These are phyloP conservation scores for Neurospora sp. DNA, from an alignment of 495 filamentous ascomycete species.

Conservation along the genomic window DNA sequence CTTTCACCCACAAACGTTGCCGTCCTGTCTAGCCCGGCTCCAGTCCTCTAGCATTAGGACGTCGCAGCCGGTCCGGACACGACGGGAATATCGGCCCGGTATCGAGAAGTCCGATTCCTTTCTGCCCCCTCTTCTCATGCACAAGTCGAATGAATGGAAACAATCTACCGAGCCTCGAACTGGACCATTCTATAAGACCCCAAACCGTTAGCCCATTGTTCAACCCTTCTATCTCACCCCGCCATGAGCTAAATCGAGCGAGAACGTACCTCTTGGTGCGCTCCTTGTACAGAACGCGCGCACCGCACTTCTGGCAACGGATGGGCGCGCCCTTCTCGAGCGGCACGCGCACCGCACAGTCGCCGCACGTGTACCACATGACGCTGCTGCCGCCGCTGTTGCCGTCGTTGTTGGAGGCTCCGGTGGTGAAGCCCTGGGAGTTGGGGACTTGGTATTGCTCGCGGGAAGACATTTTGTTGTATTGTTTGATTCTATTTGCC, in stretches of 20 bases:
- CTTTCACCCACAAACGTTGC: not conserved
- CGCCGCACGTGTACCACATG: slow-evolving; percentile 86
- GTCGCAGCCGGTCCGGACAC: not conserved
- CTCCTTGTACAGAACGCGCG: slow-evolving; percentile 95
- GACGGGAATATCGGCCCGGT: not conserved
- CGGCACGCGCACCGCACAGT: slow-evolving; percentile 75
- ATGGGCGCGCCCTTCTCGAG: slow-evolving; percentile 81
- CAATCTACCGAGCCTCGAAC: slow-evolving; percentile 75
- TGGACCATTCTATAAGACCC: slow-evolving; percentile 71
- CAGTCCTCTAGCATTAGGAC: not conserved
- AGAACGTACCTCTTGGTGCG: slow-evolving; percentile 77
- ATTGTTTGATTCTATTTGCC: not conserved
- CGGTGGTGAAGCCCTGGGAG: slow-evolving; percentile 13
- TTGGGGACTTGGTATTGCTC: slow-evolving; percentile 51
- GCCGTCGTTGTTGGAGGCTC: slow-evolving; percentile 20
- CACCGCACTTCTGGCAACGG: slow-evolving; percentile 91
- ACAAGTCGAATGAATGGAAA: slow-evolving; percentile 1
- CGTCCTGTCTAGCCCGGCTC: not conserved
- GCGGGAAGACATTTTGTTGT: slow-evolving; percentile 36
- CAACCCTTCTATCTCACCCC: too few species aligned
- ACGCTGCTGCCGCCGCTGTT: slow-evolving; percentile 25
- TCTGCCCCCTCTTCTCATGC: not conserved
- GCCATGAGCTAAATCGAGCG: too few species aligned
- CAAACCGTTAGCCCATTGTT: not conserved
- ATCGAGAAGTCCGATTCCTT: not conserved